Conservation (phyloP, 805 yeast genomes). For the Saccharomyces kudriavzevii region DNA sequence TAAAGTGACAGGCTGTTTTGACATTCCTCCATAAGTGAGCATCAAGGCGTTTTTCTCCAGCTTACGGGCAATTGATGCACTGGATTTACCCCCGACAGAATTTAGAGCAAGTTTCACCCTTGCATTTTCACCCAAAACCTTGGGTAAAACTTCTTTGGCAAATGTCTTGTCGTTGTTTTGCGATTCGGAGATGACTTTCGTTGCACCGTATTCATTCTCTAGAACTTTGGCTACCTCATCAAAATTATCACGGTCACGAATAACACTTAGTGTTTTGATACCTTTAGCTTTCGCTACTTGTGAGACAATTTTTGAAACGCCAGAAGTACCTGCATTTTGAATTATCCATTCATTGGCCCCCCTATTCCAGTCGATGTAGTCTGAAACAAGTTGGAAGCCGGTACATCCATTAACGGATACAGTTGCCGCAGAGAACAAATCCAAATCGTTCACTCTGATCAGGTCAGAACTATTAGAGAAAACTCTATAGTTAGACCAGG, state of each 20-base stretch:
- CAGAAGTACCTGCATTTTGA: constrained; percentile 94
- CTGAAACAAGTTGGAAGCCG: constrained; percentile 79
- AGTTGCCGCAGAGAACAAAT: constrained; percentile 72
- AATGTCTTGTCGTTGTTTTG: constrained; percentile 66
- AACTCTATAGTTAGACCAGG: constrained; percentile 80
- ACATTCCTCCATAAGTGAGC: constrained; percentile 96
- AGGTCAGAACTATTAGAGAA: constrained; percentile 45
- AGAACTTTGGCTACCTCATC: constrained; percentile 53
- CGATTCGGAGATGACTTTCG: constrained; percentile 79
- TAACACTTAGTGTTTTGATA: constrained; percentile 74
- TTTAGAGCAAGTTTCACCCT: constrained; percentile 74
- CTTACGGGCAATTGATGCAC: constrained; percentile 76
- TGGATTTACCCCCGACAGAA: constrained; percentile 87
- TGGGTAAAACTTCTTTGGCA: constrained; percentile 43
- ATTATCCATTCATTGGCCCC: constrained; percentile 70
- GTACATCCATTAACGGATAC: constrained; percentile 88
- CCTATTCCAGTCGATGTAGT: constrained; percentile 37
- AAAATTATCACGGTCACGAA: constrained; percentile 76
- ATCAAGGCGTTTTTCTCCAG: constrained; percentile 64
- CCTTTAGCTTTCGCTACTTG: constrained; percentile 80
- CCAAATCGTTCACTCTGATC: constrained; percentile 43
- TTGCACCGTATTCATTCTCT: constrained; percentile 61
- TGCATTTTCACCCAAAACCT: constrained; percentile 36
- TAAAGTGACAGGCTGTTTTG: constrained; percentile 84
- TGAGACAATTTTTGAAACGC: constrained; percentile 85